A percentile compares a stretch with the other conserved stretches of the same genome.
Evolutionary conservation across 2,329 filamentous ascomycete species (phyloP).

Genomic region (Xylariaceae sp.): DNA sequence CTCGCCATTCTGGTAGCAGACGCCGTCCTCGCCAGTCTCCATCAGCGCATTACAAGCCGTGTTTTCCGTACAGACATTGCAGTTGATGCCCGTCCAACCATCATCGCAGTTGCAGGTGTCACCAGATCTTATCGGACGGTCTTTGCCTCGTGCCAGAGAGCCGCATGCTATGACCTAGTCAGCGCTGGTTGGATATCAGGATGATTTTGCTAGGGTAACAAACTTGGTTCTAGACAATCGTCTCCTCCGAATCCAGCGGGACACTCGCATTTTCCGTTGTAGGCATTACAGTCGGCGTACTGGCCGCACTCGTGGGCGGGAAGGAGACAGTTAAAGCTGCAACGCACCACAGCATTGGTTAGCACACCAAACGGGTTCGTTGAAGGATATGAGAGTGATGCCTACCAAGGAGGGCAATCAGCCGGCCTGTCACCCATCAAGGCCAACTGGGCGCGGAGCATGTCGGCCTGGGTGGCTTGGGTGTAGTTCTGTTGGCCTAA

Average conservation of each 20-base stretch:
- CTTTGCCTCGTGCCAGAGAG: constrained; percentile 75
- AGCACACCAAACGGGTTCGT: background rate
- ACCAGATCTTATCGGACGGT: constrained; percentile 71
- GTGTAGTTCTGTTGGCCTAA: constrained; percentile 54
- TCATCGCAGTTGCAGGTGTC: constrained; percentile 81
- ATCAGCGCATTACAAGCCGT: constrained; percentile 85
- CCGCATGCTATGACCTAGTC: constrained; percentile 64
- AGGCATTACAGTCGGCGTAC: constrained; percentile 83
- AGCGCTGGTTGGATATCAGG: constrained; percentile 10
- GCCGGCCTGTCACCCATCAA: constrained; percentile 71
- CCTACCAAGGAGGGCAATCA: constrained; percentile 75
- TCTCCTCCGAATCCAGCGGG: constrained; percentile 91
- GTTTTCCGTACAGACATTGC: constrained; percentile 87
- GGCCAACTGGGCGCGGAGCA: constrained; percentile 63
- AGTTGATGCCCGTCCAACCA: constrained; percentile 96
- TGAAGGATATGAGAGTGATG: constrained; percentile 15
- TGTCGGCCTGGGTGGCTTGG: constrained; percentile 56
- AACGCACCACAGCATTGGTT: constrained; percentile 26
- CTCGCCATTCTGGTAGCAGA: constrained; percentile 89
- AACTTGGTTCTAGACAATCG: constrained; percentile 82
- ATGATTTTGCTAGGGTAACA: constrained; percentile 22
- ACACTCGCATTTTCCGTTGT: constrained; percentile 89
- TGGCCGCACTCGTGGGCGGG: constrained; percentile 90
- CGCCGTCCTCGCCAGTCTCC: constrained; percentile 74
- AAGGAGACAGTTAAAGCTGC: constrained; percentile 95